Percentiles rank a stretch among this genome's conserved stretches.
phyloP scores from a whole-genome alignment of 805 yeast genomes.

The Peterozyma xylosa region DNA sequence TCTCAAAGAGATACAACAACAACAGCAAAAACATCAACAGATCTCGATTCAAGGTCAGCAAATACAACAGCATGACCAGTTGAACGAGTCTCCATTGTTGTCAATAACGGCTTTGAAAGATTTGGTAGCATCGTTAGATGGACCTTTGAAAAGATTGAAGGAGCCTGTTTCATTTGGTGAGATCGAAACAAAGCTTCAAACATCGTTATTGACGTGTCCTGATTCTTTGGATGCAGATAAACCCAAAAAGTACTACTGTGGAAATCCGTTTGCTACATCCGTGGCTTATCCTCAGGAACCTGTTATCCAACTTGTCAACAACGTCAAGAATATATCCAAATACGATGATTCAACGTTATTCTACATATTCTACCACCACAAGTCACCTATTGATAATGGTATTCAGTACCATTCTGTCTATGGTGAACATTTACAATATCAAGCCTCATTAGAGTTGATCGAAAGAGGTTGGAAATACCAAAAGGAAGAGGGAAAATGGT shows the following conservation, averaged over 20 bases:
- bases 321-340: conserved; percentile 53
- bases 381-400: conserved; percentile 17
- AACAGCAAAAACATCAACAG: background rate
- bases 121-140: conserved; percentile 3
- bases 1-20: background rate
- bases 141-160: conserved; percentile 4
- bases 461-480: conserved; percentile 80
- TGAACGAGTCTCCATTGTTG: background rate
- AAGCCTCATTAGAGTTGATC: conserved; percentile 74
- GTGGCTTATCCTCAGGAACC: conserved; percentile 87
- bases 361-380: conserved; percentile 83
- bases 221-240: conserved; percentile 87
- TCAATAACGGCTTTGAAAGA: background rate
- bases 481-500: conserved; percentile 72
- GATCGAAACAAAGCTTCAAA: conserved; percentile 57
- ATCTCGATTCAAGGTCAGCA: no score
- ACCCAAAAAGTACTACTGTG: conserved; percentile 68
- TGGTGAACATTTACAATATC: conserved; percentile 61
- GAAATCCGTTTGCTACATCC: conserved; percentile 83
- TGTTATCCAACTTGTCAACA: conserved; percentile 54
- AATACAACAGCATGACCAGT: no score
- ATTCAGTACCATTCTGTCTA: conserved; percentile 3
- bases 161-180: conserved; percentile 47
- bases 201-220: conserved; percentile 82
- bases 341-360: conserved; percentile 84